Percentiles rank a stretch among this genome's conserved stretches.
phyloP scores from a whole-genome alignment of 1,139 yeast species.

The Hyphopichia fennica region DNA sequence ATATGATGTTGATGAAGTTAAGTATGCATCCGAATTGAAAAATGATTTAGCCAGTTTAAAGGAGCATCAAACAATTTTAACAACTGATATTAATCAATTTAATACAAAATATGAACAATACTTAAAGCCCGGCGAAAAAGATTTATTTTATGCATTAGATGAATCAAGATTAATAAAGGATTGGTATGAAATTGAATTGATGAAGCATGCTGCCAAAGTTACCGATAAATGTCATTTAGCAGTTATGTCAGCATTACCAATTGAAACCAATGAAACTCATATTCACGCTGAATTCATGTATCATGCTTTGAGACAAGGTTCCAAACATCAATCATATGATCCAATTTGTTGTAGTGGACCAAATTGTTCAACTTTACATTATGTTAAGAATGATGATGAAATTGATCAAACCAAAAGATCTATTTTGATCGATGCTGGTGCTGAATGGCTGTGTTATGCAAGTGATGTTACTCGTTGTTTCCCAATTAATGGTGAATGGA shows the following conservation, averaged over 20 bases:
- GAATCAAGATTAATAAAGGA: constrained; percentile 87
- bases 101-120: constrained; percentile 27
- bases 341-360: constrained; percentile 97
- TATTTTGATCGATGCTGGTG: constrained; percentile 92
- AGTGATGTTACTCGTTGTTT: constrained; percentile 94
- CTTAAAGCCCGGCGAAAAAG: constrained; percentile 43
- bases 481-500: constrained; percentile 90
- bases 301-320: constrained; percentile 92
- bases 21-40: constrained; percentile 53
- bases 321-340: constrained; percentile 84
- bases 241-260: constrained; percentile 90
- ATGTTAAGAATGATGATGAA: constrained; percentile 77
- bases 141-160: constrained; percentile 74
- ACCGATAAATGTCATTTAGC: constrained; percentile 88
- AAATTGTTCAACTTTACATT: constrained; percentile 87
- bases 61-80: constrained; percentile 21
- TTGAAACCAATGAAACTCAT: constrained; percentile 85
- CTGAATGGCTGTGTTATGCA: constrained; percentile 93
- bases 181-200: constrained; percentile 68
- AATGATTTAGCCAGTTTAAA: constrained; percentile 19
- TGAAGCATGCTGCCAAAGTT: constrained; percentile 79
- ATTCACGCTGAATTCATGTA: constrained; percentile 94
- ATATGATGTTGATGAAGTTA: constrained; percentile 82
- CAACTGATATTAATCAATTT: constrained; percentile 46
- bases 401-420: constrained; percentile 53